These are phyloP conservation scores for Leptomonas pyrrhocoris DNA, from an alignment of 208 protist genomes.

Conservation along the genomic window DNA sequence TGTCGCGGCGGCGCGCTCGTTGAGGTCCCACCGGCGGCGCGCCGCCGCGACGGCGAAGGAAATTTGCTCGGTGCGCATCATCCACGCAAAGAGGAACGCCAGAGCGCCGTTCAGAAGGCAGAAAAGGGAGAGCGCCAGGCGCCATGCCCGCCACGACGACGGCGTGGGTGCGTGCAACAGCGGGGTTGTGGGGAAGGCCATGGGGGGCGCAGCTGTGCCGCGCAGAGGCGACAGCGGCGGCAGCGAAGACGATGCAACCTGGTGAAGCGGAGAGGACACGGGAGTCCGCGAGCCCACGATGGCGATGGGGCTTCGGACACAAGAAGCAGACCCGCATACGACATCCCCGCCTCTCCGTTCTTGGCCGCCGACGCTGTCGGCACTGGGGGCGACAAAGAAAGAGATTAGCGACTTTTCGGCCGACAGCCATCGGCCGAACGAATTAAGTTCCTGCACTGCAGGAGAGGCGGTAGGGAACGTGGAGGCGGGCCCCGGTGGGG, in stretches of 20 bases:
- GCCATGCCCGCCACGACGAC: neutral
- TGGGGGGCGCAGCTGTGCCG: neutral
- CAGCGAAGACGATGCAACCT: neutral
- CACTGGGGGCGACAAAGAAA: neutral
- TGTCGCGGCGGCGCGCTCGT: constrained; percentile 18
- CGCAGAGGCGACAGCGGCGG: neutral
- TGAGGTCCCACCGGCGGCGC: constrained; percentile 26
- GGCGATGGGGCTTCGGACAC: too few relatives aligned
- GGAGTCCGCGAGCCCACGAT: too few relatives aligned
- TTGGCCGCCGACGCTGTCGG: neutral
- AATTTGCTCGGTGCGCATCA: constrained; percentile 33
- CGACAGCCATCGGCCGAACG: constrained; percentile 6
- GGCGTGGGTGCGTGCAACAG: neutral
- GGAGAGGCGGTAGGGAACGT: neutral
- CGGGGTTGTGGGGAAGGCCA: too few relatives aligned
- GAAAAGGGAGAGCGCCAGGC: constrained; percentile 15
- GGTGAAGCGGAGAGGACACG: too few relatives aligned
- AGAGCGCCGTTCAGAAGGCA: constrained; percentile 36
- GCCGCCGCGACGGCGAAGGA: constrained; percentile 34
- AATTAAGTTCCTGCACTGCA: neutral
- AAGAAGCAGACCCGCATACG: too few relatives aligned
- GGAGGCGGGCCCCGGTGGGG: neutral
- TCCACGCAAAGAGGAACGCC: constrained; percentile 51
- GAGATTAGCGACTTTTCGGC: neutral
- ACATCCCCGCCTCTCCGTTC: neutral